These are phyloP conservation scores for Phytophthora citrophthora DNA, from an alignment of 352 stramenopile species.

Conservation along the genomic window DNA sequence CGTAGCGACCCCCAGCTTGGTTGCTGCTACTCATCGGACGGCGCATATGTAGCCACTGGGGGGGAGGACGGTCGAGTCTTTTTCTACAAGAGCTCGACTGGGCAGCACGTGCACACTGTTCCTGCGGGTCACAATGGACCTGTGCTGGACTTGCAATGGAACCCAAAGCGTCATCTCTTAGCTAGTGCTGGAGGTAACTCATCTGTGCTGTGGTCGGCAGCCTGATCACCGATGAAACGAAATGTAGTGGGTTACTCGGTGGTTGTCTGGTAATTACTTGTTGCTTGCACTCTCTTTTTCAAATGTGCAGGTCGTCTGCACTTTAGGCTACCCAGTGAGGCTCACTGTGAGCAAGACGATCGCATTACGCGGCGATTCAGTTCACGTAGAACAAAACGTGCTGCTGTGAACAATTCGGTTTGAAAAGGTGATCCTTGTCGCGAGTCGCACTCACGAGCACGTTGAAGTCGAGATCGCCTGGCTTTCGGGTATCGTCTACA, in stretches of 20 bases:
- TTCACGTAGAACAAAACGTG: no score
- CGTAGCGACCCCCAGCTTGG: conserved; percentile 57
- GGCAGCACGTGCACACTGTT: conserved; percentile 64
- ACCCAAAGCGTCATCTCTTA: conserved; percentile 84
- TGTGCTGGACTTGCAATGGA: conserved; percentile 79
- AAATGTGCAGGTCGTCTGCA: no score
- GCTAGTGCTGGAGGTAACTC: conserved; percentile 76
- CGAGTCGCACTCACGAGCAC: neutral
- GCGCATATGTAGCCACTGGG: conserved; percentile 74
- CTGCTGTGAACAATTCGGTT: no score
- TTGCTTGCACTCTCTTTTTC: neutral
- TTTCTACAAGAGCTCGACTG: conserved; percentile 67
- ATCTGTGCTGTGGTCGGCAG: conserved; percentile 74
- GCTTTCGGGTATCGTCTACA: neutral
- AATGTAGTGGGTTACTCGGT: neutral
- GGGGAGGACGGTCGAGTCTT: conserved; percentile 78
- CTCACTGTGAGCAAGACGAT: no score
- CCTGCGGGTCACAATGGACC: conserved; percentile 67
- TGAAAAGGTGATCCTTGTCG: no score
- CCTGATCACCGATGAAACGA: conserved; percentile 20
- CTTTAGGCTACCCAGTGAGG: no score
- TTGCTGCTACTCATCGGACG: conserved; percentile 74
- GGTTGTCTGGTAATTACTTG: neutral
- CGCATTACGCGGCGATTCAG: no score
- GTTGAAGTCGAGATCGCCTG: neutral